A percentile compares a stretch with the other conserved stretches of the same genome.
Conservation (phyloP, 2,329 filamentous ascomycete species). For the Trichophyton mentagrophytes region DNA sequence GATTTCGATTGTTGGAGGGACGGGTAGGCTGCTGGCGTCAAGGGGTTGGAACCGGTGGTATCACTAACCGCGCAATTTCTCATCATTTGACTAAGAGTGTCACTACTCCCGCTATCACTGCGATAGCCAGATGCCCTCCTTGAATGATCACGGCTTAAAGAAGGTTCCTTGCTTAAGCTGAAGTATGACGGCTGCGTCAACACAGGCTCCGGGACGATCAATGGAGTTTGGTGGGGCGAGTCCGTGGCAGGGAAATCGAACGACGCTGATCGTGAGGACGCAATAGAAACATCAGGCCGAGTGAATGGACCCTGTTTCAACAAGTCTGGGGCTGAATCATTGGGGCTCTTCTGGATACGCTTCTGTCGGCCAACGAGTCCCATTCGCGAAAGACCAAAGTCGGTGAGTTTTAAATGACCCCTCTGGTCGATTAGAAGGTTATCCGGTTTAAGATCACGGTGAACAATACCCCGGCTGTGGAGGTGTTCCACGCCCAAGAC, state of each 20-base stretch:
- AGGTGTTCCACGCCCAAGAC: constrained; percentile 94
- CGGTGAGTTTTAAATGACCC: constrained; percentile 90
- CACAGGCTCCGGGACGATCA: constrained; percentile 64
- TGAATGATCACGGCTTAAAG: constrained; percentile 47
- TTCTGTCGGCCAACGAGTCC: constrained; percentile 94
- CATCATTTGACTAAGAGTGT: constrained; percentile 71
- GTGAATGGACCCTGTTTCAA: constrained; percentile 87
- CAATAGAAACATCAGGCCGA: constrained; percentile 64
- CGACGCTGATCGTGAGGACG: constrained; percentile 84
- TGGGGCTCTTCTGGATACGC: constrained; percentile 63
- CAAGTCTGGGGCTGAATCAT: constrained; percentile 80
- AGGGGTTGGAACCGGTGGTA: constrained; percentile 13
- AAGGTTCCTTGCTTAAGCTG: constrained; percentile 40
- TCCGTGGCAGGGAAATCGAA: constrained; percentile 72
- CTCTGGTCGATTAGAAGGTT: constrained; percentile 95
- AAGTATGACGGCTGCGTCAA: constrained; percentile 86
- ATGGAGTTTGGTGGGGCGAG: constrained; percentile 73
- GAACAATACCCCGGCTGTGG: constrained; percentile 86
- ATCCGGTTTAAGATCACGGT: constrained; percentile 92
- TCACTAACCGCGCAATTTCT: constrained; percentile 64
- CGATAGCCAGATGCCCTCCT: constrained; percentile 64
- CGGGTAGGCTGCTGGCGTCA: constrained; percentile 16
- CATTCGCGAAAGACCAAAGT: constrained; percentile 96
- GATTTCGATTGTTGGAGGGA: constrained; percentile 5
- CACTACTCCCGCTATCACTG: constrained; percentile 86